Base-by-base conservation (phyloP, 2,329 filamentous ascomycete species). In the Colletotrichum filicis region DNA sequence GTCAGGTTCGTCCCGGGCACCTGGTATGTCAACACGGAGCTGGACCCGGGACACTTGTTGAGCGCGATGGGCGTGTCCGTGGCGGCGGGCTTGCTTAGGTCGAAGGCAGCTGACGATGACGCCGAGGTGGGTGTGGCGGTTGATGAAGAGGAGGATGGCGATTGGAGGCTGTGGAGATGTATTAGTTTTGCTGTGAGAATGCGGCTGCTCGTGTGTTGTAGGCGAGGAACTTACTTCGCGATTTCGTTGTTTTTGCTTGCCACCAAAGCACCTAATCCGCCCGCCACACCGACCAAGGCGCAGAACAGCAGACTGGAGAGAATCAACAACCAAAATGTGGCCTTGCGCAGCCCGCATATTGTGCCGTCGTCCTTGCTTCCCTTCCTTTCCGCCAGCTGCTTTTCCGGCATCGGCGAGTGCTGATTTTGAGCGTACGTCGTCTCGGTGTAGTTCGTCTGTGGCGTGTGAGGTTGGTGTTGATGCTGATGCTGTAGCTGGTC, bases 1-100 rank as follows among this genome's bases (percentile, higher is more conserved):
- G 71, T 73, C 26, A 73, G 42, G 49, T 73, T 73, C 35, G 71
- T 65, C 2, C 71, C 71, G 14, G 71, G 71, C 3, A 73, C 66
- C 37, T 73, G 35, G 59, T 67, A 73, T 19, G 49, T 59, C 32
- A 68, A 56, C 19, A 49, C 42, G 4, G 60, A 59, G 14, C 53
- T 56, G 60, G 32, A 49, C 8, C 60, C 53, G 1, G 66, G 66
- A 49, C 71, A 73, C 61, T 73, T 68, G 19, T 62, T 62, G 32
- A 66, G 37, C 26, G 6, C 16, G 49, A 73, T 61, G 12, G 71
- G 53, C 2, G 71, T 71, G n/a, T 66, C 71, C 1, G 71, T 73
- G 12, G 68, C 59, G 5, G 71, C 71, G 4, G 71, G 60, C n/a
- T 70, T 16, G 26, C 66, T 70, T 26, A 73, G 53, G 19, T 73